phyloP scores from a whole-genome alignment of 257 asterid species.

The Salvia hispanica region DNA sequence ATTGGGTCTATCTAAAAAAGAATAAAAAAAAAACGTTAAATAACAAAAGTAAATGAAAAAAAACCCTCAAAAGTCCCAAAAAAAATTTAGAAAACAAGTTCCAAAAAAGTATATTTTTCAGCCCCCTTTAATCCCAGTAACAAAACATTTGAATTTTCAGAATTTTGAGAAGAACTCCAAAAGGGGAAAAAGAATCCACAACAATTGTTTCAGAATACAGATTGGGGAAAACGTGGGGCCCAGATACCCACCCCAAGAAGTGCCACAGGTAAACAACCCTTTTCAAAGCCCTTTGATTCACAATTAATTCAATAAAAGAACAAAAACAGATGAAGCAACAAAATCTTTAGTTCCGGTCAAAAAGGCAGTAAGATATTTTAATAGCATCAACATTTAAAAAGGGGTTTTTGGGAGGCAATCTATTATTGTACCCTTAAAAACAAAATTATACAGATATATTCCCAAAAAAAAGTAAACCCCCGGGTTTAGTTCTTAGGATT shows the following conservation, averaged over 20 bases:
- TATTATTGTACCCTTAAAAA: not conserved
- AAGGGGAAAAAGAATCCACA: conserved; percentile 90
- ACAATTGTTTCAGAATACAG: conserved; percentile 71
- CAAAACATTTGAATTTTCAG: conserved; percentile 73
- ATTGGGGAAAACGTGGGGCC: conserved; percentile 90
- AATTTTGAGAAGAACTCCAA: conserved; percentile 68
- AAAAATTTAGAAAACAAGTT: conserved; percentile 17
- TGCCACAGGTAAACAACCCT: conserved; percentile 95
- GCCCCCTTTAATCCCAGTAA: conserved; percentile 66
- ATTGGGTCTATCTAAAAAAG: conserved; percentile 88
- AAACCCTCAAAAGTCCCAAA: conserved; percentile 20
- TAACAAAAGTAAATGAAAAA: conserved; percentile 1
- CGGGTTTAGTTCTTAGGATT: conserved; percentile 4
- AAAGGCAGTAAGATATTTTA: conserved; percentile 10
- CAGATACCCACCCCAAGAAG: conserved; percentile 95
- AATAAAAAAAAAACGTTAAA: conserved; percentile 31
- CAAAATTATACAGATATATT: not conserved
- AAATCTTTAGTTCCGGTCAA: too few species aligned
- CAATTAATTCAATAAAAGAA: conserved; percentile 33
- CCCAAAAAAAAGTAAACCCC: not conserved
- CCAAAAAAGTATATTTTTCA: conserved; percentile 7
- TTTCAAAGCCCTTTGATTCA: conserved; percentile 76
- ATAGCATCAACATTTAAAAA: conserved; percentile 1
- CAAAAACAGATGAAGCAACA: conserved; percentile 26
- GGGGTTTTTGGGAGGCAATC: conserved; percentile 3